Percentiles rank a stretch among this genome's conserved stretches.
phyloP scores from a whole-genome alignment of 2,329 filamentous ascomycete genomes.

The Pseudocercospora eumusae region DNA sequence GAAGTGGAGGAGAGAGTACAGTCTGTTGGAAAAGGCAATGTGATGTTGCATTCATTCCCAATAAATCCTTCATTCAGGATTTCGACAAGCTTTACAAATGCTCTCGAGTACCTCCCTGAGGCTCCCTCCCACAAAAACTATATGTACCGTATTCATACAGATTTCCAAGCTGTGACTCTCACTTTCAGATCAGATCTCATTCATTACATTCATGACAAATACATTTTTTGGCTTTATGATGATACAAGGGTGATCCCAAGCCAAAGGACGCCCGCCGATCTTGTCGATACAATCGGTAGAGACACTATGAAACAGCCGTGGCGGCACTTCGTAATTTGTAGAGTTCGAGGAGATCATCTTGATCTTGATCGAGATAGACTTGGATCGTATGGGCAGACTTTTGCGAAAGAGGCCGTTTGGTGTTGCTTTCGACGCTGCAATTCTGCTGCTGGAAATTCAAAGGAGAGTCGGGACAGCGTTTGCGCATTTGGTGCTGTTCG shows the following conservation, averaged over 20 bases:
- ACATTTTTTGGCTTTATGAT: slow-evolving; percentile 5
- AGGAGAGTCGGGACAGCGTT: slow-evolving; percentile 21
- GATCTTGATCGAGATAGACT: slow-evolving; percentile 32
- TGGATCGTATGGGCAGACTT: slow-evolving; percentile 31
- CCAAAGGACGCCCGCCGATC: neutral
- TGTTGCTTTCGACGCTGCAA: slow-evolving; percentile 7
- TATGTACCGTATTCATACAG: neutral
- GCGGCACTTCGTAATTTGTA: slow-evolving; percentile 15
- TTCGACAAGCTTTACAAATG: neutral
- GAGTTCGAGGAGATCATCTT: slow-evolving; percentile 25
- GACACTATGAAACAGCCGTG: slow-evolving; percentile 7
- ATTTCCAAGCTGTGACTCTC: neutral
- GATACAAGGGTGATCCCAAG: slow-evolving; percentile 5
- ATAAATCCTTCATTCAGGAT: neutral
- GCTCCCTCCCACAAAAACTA: neutral
- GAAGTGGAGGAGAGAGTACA: no score
- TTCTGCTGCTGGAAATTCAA: neutral
- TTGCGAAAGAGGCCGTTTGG: slow-evolving; percentile 9
- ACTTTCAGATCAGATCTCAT: slow-evolving; percentile 1
- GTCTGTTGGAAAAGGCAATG: neutral
- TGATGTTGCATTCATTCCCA: neutral
- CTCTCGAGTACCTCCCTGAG: neutral
- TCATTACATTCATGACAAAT: slow-evolving; percentile 11
- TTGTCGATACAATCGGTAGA: neutral
- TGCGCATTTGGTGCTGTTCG: slow-evolving; percentile 14